Percentiles rank a stretch among this genome's conserved stretches.
These are phyloP conservation scores for Populus davidiana DNA, from an alignment of 345 rosid genomes.

Conservation along the genomic window DNA sequence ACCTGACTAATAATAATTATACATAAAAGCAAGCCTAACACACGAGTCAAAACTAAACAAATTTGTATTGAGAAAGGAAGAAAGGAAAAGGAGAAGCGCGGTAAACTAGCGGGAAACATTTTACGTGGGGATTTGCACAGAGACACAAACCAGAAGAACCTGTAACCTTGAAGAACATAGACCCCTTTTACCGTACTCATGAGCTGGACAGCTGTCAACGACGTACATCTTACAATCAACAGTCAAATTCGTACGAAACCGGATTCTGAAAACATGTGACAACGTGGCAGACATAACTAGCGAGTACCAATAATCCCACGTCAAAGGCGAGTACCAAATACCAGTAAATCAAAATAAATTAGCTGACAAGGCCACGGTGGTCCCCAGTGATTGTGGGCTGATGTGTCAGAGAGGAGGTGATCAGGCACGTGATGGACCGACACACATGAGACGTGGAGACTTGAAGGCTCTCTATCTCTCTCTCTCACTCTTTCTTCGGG, in stretches of 20 bases:
- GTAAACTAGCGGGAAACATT: not conserved
- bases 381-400: not conserved
- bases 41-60: no score
- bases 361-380: constrained; percentile 9
- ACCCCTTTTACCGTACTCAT: constrained; percentile 8
- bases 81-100: no score
- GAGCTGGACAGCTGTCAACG: constrained; percentile 14
- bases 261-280: not conserved
- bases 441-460: constrained; percentile 26
- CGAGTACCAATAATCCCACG: not conserved
- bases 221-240: no score
- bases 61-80: no score
- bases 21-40: no score
- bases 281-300: constrained; percentile 5
- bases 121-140: not conserved
- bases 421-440: constrained; percentile 34
- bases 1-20: no score
- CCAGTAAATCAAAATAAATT: not conserved
- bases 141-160: not conserved
- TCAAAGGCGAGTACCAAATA: not conserved
- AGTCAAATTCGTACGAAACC: not conserved
- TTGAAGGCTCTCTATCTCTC: not conserved
- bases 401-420: constrained; percentile 11
- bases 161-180: not conserved
- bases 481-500: not conserved